Evolutionary conservation across 805 yeast species (phyloP).

Genomic region (Metschnikowia lochheadii): DNA sequence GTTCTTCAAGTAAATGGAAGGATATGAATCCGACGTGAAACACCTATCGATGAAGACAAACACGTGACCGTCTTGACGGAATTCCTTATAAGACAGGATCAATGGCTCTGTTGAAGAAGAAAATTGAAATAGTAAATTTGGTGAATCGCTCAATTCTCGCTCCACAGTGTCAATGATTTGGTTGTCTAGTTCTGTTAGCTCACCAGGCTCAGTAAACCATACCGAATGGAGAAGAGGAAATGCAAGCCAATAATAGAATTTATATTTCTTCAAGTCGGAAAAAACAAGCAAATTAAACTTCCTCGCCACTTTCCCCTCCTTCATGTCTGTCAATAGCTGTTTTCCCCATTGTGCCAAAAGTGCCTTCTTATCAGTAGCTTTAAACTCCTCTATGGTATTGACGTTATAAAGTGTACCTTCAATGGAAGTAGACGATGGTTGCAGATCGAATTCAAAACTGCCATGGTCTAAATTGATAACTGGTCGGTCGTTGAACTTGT

Average conservation of each 20-base stretch:
- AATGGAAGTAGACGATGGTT: slow-evolving; percentile 5
- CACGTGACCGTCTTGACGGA: slow-evolving; percentile 1
- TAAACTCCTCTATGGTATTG: slow-evolving; percentile 86
- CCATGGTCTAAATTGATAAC: slow-evolving; percentile 31
- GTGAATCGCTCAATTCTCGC: neutral
- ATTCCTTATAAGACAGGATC: neutral
- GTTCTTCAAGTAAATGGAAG: slow-evolving; percentile 57
- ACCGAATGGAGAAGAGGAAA: slow-evolving; percentile 59
- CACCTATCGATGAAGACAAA: slow-evolving; percentile 35
- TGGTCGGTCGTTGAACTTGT: slow-evolving; percentile 34
- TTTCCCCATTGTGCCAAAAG: slow-evolving; percentile 45
- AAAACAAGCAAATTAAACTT: slow-evolving; percentile 50
- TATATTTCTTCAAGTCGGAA: slow-evolving; percentile 86
- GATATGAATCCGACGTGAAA: slow-evolving; percentile 23
- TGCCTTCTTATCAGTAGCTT: slow-evolving; percentile 55
- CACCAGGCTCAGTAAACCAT: slow-evolving; percentile 36
- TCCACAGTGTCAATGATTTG: neutral
- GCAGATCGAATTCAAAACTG: slow-evolving; percentile 24
- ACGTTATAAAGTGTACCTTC: slow-evolving; percentile 49
- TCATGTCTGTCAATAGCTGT: slow-evolving; percentile 13
- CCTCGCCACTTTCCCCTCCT: slow-evolving; percentile 30
- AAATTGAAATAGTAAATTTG: neutral
- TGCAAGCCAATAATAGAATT: slow-evolving; percentile 86
- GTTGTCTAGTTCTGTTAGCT: neutral
- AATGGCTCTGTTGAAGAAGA: neutral